Evolutionary conservation across 441 rosid species (phyloP), one percentile per base, ranked within the genome.

Genomic region (Viola pubescens): DNA sequence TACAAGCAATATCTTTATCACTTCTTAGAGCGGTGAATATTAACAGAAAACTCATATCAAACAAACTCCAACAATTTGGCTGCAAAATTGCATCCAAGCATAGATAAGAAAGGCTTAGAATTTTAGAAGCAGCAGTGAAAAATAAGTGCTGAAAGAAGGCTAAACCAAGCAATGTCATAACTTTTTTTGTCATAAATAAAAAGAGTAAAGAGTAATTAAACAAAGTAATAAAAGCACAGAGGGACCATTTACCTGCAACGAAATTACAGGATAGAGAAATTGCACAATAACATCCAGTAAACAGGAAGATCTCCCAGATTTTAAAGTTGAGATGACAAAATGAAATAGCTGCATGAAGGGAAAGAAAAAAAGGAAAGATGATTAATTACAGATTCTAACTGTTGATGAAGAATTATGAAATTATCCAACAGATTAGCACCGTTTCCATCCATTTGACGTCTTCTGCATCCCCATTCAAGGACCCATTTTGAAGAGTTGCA

Each of bases 371-470:
- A 70, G 52, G 19, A 16, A 16, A 16, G 19, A 16, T 40, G 37
- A 58, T 72, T 63, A 70, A 61, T 26, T 43, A 12, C n/a, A 58
- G 40, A 60, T 0, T 61, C 14, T 41, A 52, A 56, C 38, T 65
- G 4, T 63, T 7, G 54, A 41, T 46, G 56, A 56, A 45, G 37
- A 44, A 26, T 39, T 53, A 7, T 45, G 39, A 66, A 66, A 47
- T 37, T 38, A 41, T 3, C 57, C 50, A 62, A 65, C 11, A 59
- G 56, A 59, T 70, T 60, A 65, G 59, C 90, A 94, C 99, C 89
- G 97, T 84, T 70, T 94, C 99, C 97, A 94, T 94, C 99, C 99
- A 94, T 80, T 88, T 90, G 70, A 87, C 86, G 70, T 94, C 96
- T 59, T 73, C 88, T 47, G 81, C 75, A 74, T 81, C 89, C 4